Percentiles rank a stretch among this genome's conserved stretches.
These are phyloP conservation scores for Mortierella claussenii DNA, from an alignment of 192 early-diverging fungal genomes.

Conservation along the genomic window DNA sequence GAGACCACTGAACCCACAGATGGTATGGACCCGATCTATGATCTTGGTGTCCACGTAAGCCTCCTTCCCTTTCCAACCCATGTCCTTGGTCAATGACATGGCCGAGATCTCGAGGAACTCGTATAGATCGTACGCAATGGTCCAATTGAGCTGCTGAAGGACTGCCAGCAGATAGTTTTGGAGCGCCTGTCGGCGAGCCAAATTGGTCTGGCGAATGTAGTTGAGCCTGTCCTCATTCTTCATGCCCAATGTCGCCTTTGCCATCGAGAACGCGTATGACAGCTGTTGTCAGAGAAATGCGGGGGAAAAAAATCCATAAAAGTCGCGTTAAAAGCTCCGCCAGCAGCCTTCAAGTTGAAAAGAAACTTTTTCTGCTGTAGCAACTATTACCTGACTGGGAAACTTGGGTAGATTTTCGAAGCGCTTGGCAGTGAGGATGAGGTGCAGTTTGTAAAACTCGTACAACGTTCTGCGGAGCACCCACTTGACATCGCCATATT, in stretches of 20 bases:
- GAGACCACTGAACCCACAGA: slow-evolving; percentile 40
- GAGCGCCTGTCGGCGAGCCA: slow-evolving; percentile 66
- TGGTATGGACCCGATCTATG: slow-evolving; percentile 60
- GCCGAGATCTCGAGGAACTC: slow-evolving; percentile 81
- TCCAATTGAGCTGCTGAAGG: slow-evolving; percentile 66
- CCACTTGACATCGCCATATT: slow-evolving; percentile 86
- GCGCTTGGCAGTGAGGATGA: slow-evolving; percentile 56
- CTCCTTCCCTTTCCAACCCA: slow-evolving; percentile 90
- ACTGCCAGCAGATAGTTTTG: slow-evolving; percentile 70
- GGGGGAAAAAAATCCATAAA: background rate
- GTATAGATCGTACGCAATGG: slow-evolving; percentile 74
- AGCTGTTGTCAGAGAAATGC: slow-evolving; percentile 5
- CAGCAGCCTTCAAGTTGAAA: background rate
- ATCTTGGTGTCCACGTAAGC: slow-evolving; percentile 74
- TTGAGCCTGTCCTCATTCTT: slow-evolving; percentile 20
- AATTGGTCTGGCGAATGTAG: slow-evolving; percentile 50
- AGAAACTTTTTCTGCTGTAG: background rate
- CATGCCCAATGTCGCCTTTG: slow-evolving; percentile 36
- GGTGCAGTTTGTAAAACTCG: slow-evolving; percentile 78
- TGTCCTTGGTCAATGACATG: slow-evolving; percentile 76
- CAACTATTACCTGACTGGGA: slow-evolving; percentile 41
- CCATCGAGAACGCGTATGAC: slow-evolving; percentile 23
- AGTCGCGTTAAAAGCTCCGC: too few species aligned
- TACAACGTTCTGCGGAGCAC: slow-evolving; percentile 69
- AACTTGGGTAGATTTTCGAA: slow-evolving; percentile 42